phyloP scores from a whole-genome alignment of 2,329 filamentous ascomycete species.

The Calonectria honghensis region DNA sequence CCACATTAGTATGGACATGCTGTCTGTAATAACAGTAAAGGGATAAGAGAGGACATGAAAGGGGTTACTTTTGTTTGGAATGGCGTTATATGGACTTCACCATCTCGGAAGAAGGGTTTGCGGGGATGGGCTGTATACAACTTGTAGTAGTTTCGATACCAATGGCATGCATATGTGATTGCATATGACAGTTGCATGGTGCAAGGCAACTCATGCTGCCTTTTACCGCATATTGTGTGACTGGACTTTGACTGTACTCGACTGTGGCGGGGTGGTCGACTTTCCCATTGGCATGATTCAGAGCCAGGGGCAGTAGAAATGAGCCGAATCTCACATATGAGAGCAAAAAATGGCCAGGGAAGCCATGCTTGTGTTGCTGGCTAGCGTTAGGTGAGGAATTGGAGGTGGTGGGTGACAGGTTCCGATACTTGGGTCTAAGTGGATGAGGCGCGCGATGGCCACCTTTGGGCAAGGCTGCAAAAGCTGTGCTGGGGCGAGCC shows the following conservation, averaged over 20 bases:
- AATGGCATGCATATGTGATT: conserved; percentile 12
- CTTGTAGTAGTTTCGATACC: conserved; percentile 27
- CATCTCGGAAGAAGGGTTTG: conserved; percentile 26
- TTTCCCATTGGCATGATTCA: neutral
- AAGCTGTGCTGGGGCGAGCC: conserved; percentile 34
- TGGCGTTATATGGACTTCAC: conserved; percentile 35
- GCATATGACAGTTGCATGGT: neutral
- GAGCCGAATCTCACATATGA: neutral
- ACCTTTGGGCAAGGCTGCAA: conserved; percentile 29
- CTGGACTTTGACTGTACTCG: neutral
- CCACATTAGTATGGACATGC: conserved; percentile 33
- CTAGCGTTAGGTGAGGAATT: conserved; percentile 3
- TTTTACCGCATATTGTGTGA: neutral
- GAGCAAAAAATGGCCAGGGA: too few relatives aligned
- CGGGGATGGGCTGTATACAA: conserved; percentile 30
- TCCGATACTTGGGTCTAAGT: conserved; percentile 31
- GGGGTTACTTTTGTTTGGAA: conserved; percentile 28
- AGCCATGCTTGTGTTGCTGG: conserved; percentile 18
- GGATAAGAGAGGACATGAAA: conserved; percentile 25
- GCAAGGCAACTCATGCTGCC: neutral
- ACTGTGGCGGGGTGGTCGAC: neutral
- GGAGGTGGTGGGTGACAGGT: conserved; percentile 18
- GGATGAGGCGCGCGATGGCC: conserved; percentile 28
- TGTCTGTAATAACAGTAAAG: conserved; percentile 48
- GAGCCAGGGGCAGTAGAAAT: neutral